These are phyloP conservation scores for Neonectria ditissima DNA, from an alignment of 2,329 filamentous ascomycete genomes.

Conservation along the genomic window DNA sequence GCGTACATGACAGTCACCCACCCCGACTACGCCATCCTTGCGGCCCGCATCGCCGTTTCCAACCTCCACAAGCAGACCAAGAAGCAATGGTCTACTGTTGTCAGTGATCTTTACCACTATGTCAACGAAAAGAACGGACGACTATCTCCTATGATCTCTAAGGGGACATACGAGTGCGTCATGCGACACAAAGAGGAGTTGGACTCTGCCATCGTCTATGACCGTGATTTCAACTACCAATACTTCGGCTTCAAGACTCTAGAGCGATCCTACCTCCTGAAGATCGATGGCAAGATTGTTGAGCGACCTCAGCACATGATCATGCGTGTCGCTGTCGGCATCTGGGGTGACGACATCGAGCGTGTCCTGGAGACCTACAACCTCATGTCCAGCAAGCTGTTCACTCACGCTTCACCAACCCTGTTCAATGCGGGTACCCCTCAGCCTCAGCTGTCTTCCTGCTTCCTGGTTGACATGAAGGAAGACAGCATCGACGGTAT, in stretches of 20 bases:
- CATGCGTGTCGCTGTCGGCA: constrained; percentile 98
- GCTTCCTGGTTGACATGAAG: constrained; percentile 99
- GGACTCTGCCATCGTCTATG: constrained; percentile 98
- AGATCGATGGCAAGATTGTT: constrained; percentile 94
- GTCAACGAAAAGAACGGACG: constrained; percentile 92
- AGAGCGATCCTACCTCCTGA: constrained; percentile 96
- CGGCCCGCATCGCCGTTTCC: constrained; percentile 97
- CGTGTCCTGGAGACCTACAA: constrained; percentile 98
- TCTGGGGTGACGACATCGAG: constrained; percentile 95
- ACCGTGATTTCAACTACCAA: constrained; percentile 99
- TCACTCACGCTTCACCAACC: constrained; percentile 97
- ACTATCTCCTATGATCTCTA: constrained; percentile 92
- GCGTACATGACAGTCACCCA: constrained; percentile 99
- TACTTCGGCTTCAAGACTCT: constrained; percentile 99
- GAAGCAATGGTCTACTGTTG: constrained; percentile 98
- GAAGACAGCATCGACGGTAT: constrained; percentile 99
- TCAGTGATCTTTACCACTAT: constrained; percentile 94
- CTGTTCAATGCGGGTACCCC: constrained; percentile 98
- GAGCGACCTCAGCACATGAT: constrained; percentile 99
- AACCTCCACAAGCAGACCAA: constrained; percentile 99
- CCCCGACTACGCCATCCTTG: constrained; percentile 98
- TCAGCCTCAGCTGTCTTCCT: constrained; percentile 93
- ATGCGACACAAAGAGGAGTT: constrained; percentile 97
- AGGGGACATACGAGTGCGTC: constrained; percentile 89
- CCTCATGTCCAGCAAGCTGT: constrained; percentile 98